Evolutionary conservation across 2,329 filamentous ascomycete genomes (phyloP).

Genomic region (Aspergillus fijiensis): DNA sequence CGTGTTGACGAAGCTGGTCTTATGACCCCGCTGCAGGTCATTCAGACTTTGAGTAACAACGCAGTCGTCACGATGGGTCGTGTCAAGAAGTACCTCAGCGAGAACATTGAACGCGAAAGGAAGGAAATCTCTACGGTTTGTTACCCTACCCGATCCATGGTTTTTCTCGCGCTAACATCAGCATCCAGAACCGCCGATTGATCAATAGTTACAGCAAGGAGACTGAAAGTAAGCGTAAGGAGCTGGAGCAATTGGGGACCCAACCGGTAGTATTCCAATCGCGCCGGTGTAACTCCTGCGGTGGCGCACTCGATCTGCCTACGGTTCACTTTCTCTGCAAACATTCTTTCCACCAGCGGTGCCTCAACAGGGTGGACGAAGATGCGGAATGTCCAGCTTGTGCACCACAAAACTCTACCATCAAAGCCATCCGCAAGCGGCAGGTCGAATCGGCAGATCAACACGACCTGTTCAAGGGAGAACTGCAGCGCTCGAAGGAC

Average conservation of each 20-base stretch:
- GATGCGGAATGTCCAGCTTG: conserved; percentile 83
- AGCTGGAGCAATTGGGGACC: conserved; percentile 72
- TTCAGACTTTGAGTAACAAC: conserved; percentile 79
- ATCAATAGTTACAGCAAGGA: conserved; percentile 82
- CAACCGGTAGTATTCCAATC: conserved; percentile 90
- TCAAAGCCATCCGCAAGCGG: conserved; percentile 78
- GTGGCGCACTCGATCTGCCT: conserved; percentile 75
- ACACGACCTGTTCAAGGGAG: conserved; percentile 85
- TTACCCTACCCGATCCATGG: conserved; percentile 2
- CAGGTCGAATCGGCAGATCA: conserved; percentile 83
- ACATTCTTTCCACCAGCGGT: conserved; percentile 93
- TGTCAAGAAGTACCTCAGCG: conserved; percentile 87
- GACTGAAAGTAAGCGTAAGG: conserved; percentile 73
- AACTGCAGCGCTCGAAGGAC: conserved; percentile 74
- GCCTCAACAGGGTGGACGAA: conserved; percentile 67
- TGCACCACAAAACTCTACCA: conserved; percentile 78
- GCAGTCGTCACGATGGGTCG: conserved; percentile 95
- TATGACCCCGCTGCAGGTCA: conserved; percentile 94
- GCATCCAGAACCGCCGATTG: conserved; percentile 67
- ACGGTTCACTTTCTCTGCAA: conserved; percentile 96
- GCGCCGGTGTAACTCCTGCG: conserved; percentile 82
- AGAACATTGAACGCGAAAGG: conserved; percentile 84
- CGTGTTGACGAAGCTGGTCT: conserved; percentile 88
- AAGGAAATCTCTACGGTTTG: conserved; percentile 70
- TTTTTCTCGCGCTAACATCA: conserved; percentile 23